Conservation (phyloP, 2,329 filamentous ascomycete species). For the Aspergillus latus region DNA sequence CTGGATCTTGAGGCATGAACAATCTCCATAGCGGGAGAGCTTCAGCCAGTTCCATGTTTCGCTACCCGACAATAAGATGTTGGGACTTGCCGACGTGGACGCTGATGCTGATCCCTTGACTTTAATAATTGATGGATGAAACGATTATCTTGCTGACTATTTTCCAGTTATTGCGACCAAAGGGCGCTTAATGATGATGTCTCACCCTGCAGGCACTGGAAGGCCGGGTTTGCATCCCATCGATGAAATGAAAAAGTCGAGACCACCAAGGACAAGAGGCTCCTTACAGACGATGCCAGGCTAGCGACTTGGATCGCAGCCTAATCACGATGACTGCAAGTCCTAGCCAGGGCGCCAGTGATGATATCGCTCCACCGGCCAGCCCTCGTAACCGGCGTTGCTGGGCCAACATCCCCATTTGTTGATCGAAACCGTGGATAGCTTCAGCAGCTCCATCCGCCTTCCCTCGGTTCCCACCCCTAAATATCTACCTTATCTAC, state of each 20-base stretch:
- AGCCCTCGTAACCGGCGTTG: constrained; percentile 28
- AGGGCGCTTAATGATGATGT: constrained; percentile 24
- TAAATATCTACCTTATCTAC: constrained; percentile 29
- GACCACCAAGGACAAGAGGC: constrained; percentile 13
- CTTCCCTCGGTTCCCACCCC: constrained; percentile 32
- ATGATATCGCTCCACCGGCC: constrained; percentile 20
- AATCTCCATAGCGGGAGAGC: background rate
- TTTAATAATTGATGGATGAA: constrained; percentile 18
- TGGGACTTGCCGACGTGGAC: background rate
- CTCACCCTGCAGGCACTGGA: constrained; percentile 20
- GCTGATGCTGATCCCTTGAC: background rate
- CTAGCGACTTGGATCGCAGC: constrained; percentile 18
- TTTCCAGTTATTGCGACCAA: constrained; percentile 19
- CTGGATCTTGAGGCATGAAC: background rate
- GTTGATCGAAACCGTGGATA: constrained; percentile 41
- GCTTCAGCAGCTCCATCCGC: constrained; percentile 27
- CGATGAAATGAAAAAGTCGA: constrained; percentile 14
- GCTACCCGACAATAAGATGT: background rate
- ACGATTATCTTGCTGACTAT: constrained; percentile 20
- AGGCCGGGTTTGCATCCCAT: constrained; percentile 1
- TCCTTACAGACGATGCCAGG: constrained; percentile 21
- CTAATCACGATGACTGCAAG: constrained; percentile 15
- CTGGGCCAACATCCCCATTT: constrained; percentile 40
- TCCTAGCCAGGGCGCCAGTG: constrained; percentile 20
- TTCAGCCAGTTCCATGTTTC: background rate